Evolutionary conservation across 1,139 yeast species (phyloP), one percentile per base, ranked within the genome.

Genomic region (Saccharomyces pastorianus): DNA sequence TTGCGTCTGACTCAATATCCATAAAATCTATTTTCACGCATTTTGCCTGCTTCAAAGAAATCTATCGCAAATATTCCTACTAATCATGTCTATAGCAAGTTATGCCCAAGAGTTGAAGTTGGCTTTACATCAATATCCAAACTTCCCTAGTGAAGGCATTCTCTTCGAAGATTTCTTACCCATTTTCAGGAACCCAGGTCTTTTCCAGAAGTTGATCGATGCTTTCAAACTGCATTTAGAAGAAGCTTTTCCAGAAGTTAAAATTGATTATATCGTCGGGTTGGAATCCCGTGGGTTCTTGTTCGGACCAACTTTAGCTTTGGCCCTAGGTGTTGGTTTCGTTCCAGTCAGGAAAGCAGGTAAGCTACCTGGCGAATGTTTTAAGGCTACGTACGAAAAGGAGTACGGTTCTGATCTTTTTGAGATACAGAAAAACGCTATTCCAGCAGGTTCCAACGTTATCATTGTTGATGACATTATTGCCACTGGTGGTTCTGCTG

Each of bases 401-500:
- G 99, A 93, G 73, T 93, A 93, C 71, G 99, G 98, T 66, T 73
- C 77, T 56, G 99, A 93, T 73, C 80, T 76, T 58, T 90, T 93
- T 70, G 96, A 90, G 72, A 83, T 95, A 71, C 99, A 95, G 75
- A 76, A 80, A 60, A 95, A 81, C 56, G 83, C 93, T 48, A 83
- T 93, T 62, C 87, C 90, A 61, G 78, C 78, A 57, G 96, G 93
- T 44, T 79, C 96, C 53, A 86, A 78, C 57, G 95, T 93, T 38
- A 77, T 93, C 48, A 79, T 93, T 61, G 95, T 93, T 38, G 99
- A 93, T 71, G 99, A 93, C 69, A 90, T 93, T 65, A 86, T 95
- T 71, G 99, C 99, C 51, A 93, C 99, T 48, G 99, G 98, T 62
- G 99, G 99, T 47, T 85, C 96, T 67, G 99, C 99, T 23, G 76